Evolutionary conservation across 2,329 filamentous ascomycete genomes (phyloP).

Genomic region (Aspergillus ruber): DNA sequence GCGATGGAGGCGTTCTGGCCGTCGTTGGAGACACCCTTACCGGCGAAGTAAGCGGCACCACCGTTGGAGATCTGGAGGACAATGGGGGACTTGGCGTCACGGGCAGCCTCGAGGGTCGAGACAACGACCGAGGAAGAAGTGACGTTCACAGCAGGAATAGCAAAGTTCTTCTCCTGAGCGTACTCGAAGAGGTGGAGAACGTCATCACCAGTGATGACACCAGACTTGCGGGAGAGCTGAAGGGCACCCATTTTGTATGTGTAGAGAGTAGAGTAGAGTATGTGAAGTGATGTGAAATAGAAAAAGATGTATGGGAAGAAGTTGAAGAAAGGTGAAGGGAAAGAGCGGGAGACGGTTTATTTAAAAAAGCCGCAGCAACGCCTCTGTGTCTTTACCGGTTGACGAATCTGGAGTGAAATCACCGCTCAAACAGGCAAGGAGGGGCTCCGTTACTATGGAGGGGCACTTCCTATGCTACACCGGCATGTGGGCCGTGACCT

Average conservation of each 20-base stretch:
- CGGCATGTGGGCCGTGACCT: slow-evolving; percentile 23
- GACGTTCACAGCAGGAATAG: slow-evolving; percentile 87
- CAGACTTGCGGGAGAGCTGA: slow-evolving; percentile 56
- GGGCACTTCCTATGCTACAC: slow-evolving; percentile 17
- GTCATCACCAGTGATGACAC: slow-evolving; percentile 63
- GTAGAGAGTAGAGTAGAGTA: slow-evolving; percentile 1
- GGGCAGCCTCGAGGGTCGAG: slow-evolving; percentile 85
- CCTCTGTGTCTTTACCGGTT: slow-evolving; percentile 15
- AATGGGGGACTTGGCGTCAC: slow-evolving; percentile 83
- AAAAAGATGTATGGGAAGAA: background rate
- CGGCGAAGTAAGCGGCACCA: slow-evolving; percentile 86
- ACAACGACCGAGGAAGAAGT: slow-evolving; percentile 87
- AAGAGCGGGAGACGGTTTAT: background rate
- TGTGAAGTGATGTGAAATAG: slow-evolving; percentile 2
- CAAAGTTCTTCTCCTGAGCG: slow-evolving; percentile 78
- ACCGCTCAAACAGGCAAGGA: slow-evolving; percentile 1
- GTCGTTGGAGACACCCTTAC: slow-evolving; percentile 77
- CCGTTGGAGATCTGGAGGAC: slow-evolving; percentile 92
- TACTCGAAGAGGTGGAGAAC: slow-evolving; percentile 75
- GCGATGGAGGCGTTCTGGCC: slow-evolving; percentile 84
- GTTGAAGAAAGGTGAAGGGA: background rate
- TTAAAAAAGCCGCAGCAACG: slow-evolving; percentile 3
- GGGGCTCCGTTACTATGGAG: slow-evolving; percentile 9
- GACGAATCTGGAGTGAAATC: slow-evolving; percentile 15
- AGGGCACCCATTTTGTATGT: slow-evolving; percentile 37